A percentile compares a stretch with the other conserved stretches of the same genome.
Evolutionary conservation across 306 rosid genomes (phyloP).

Genomic region (Malus sieversii): DNA sequence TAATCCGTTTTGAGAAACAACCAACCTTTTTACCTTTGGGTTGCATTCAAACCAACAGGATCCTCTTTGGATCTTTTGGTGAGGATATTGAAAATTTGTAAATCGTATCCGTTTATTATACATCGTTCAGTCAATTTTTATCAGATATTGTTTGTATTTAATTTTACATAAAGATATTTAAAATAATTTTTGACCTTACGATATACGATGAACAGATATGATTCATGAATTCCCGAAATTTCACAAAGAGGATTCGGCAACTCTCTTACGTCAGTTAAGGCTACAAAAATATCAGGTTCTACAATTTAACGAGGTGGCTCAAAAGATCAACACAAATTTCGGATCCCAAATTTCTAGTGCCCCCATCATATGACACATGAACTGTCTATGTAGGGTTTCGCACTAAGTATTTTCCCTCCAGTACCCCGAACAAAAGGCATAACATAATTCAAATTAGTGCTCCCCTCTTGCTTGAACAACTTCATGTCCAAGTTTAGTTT

Average conservation of each 20-base stretch:
- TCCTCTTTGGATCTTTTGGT: too few relatives aligned
- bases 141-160: too few relatives aligned
- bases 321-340: background rate
- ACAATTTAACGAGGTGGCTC: constrained; percentile 2
- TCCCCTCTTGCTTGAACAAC: background rate
- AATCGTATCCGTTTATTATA: too few relatives aligned
- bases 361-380: background rate
- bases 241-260: background rate
- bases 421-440: background rate
- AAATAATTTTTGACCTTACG: too few relatives aligned
- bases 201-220: too few relatives aligned
- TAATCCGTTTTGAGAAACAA: constrained; percentile 13
- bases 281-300: background rate
- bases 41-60: background rate
- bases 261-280: background rate
- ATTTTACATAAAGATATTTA: too few relatives aligned
- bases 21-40: background rate
- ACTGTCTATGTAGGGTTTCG: background rate
- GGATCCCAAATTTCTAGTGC: background rate
- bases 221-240: accelerated
- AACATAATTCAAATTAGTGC: background rate
- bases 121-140: accelerated
- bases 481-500: background rate
- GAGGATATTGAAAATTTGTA: too few relatives aligned
- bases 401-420: background rate